Evolutionary conservation across 768 basidiomycete genomes (phyloP).

Genomic region (Grammothele lineata): DNA sequence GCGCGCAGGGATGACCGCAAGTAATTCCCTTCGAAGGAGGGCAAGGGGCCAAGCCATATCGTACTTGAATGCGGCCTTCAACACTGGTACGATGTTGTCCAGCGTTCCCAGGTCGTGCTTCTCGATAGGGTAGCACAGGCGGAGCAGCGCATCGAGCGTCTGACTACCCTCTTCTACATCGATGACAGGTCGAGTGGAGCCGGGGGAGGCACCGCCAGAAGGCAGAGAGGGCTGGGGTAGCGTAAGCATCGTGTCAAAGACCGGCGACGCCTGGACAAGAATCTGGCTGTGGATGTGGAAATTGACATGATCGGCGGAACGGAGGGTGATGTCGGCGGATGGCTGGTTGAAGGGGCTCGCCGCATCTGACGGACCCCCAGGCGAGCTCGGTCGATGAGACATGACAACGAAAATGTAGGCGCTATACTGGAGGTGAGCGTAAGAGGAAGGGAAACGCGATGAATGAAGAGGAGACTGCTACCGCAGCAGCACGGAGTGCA

Average conservation of each 20-base stretch:
- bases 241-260: constrained; percentile 16
- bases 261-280: constrained; percentile 9
- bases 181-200: no score
- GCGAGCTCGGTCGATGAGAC: no score
- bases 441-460: no score
- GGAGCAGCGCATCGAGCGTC: constrained; percentile 15
- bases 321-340: constrained; percentile 9
- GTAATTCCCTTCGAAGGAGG: not conserved
- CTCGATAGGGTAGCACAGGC: constrained; percentile 16
- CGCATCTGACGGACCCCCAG: no score
- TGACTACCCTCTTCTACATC: constrained; percentile 12
- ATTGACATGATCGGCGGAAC: constrained; percentile 14
- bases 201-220: no score
- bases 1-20: not conserved
- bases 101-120: constrained; percentile 1
- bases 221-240: constrained; percentile 3
- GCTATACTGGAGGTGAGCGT: no score
- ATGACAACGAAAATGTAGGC: no score
- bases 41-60: constrained; percentile 10
- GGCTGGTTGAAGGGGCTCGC: constrained; percentile 11
- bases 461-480: no score
- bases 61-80: constrained; percentile 17
- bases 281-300: constrained; percentile 10
- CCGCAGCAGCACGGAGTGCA: no score
- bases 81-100: constrained; percentile 5